phyloP scores from a whole-genome alignment of 2,329 filamentous ascomycete genomes.

The Trichoderma cornu-damae region DNA sequence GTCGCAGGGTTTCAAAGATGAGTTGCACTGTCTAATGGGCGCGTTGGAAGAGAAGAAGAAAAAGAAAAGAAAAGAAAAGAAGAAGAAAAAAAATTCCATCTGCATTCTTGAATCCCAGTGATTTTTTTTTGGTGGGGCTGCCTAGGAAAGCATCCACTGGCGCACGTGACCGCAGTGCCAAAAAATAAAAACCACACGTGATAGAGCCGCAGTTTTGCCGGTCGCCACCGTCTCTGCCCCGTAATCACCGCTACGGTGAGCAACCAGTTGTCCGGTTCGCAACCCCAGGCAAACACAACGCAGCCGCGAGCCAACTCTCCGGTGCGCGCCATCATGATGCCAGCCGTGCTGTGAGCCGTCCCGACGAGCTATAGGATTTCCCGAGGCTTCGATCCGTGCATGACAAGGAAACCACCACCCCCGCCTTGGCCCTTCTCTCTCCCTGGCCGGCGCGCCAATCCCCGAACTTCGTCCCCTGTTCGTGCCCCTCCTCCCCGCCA shows the following conservation, averaged over 20 bases:
- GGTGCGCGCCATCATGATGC: conserved; percentile 14
- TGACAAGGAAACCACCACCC: not conserved
- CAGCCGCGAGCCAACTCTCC: conserved; percentile 10
- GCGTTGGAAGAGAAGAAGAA: conserved; percentile 55
- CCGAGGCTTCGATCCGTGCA: not conserved
- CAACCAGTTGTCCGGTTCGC: conserved; percentile 8
- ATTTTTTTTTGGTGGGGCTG: conserved; percentile 12
- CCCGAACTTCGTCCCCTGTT: conserved; percentile 23
- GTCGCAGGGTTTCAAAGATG: conserved; percentile 56
- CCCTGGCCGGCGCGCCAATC: conserved; percentile 24
- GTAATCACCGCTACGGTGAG: conserved; percentile 14
- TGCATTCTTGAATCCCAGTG: not conserved
- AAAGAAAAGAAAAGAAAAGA: conserved; percentile 33
- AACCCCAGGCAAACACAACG: conserved; percentile 13
- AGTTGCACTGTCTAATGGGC: conserved; percentile 83
- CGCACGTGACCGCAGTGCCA: conserved; percentile 19
- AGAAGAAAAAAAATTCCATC: not conserved
- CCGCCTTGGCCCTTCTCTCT: conserved; percentile 9
- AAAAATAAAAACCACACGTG: too few species aligned
- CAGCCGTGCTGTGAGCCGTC: conserved; percentile 3
- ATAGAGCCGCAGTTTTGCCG: conserved; percentile 21
- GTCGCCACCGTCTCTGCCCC: not conserved
- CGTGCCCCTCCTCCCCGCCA: conserved; percentile 23
- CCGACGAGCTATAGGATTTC: not conserved
- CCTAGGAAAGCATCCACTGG: not conserved